Evolutionary conservation across 805 yeast genomes (phyloP).

Genomic region (Kodamaea neixiangensis): DNA sequence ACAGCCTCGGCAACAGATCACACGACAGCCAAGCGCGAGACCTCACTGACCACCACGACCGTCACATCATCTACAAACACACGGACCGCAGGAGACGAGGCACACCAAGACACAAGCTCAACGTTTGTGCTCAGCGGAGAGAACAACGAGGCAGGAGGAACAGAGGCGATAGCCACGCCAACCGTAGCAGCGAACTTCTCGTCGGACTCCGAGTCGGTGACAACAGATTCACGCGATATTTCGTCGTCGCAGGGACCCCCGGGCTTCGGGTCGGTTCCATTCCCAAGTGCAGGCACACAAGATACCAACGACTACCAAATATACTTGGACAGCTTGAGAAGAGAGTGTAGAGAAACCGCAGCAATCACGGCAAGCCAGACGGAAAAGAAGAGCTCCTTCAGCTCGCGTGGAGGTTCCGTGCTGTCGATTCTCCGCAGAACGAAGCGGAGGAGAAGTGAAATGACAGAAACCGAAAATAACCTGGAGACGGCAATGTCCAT

Average conservation of each 20-base stretch:
- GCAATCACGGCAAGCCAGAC: slow-evolving; percentile 1
- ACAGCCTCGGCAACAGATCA: not conserved
- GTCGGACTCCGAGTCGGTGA: slow-evolving; percentile 15
- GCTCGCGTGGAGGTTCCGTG: slow-evolving; percentile 5
- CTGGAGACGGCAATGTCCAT: not conserved
- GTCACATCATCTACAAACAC: slow-evolving; percentile 19
- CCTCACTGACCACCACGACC: slow-evolving; percentile 3
- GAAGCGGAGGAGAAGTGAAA: slow-evolving; percentile 1
- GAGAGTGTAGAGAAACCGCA: slow-evolving; percentile 5
- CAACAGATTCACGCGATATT: not conserved
- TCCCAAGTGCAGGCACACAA: not conserved
- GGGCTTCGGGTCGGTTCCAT: not conserved
- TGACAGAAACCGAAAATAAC: not conserved
- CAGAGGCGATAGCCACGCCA: not conserved
- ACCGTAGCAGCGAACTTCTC: slow-evolving; percentile 12
- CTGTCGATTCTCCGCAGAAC: slow-evolving; percentile 7
- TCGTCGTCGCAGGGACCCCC: not conserved
- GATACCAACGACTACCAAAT: slow-evolving; percentile 17
- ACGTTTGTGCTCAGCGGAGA: not conserved
- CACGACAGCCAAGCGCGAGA: not conserved
- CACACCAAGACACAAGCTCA: not conserved
- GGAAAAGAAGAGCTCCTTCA: slow-evolving; percentile 3
- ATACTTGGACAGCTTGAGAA: slow-evolving; percentile 15
- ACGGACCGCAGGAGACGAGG: not conserved
- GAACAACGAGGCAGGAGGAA: not conserved